A percentile compares a stretch with the other conserved stretches of the same genome.
Evolutionary conservation across 2,329 filamentous ascomycete genomes (phyloP).

Genomic region (Xylariales sp.): DNA sequence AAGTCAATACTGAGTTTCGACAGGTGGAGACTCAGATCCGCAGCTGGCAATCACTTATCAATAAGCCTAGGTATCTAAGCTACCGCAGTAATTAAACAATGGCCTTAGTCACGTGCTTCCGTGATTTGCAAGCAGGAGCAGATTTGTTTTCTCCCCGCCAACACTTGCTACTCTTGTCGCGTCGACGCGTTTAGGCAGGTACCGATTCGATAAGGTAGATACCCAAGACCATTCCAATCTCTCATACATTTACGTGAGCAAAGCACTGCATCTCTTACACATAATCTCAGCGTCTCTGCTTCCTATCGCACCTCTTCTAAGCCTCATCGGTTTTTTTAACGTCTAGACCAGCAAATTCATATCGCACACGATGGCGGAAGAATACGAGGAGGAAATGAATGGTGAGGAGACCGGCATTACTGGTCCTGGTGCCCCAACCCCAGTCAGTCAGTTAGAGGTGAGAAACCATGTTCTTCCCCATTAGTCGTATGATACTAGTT

Average conservation of each 20-base stretch:
- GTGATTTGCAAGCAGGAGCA: constrained; percentile 39
- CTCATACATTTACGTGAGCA: constrained; percentile 4
- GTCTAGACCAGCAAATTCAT: not conserved
- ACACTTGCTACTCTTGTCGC: constrained; percentile 39
- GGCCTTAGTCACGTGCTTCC: constrained; percentile 45
- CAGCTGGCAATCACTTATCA: constrained; percentile 1
- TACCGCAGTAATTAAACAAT: constrained; percentile 12
- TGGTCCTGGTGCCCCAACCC: constrained; percentile 93
- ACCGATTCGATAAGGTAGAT: not conserved
- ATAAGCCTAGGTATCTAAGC: not conserved
- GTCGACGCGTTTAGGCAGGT: constrained; percentile 40
- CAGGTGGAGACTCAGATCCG: constrained; percentile 8
- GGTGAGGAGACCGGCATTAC: constrained; percentile 78
- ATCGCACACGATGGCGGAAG: constrained; percentile 59
- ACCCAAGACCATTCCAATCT: not conserved
- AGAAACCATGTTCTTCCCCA: constrained; percentile 41
- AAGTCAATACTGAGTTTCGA: not conserved
- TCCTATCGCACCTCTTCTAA: not conserved
- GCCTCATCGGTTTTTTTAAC: not conserved
- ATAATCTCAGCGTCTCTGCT: not conserved
- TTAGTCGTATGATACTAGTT: not conserved
- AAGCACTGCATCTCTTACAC: not conserved
- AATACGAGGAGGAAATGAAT: constrained; percentile 74
- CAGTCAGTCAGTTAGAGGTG: constrained; percentile 87
- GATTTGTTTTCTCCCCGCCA: constrained; percentile 43